A percentile compares a stretch with the other conserved stretches of the same genome.
Evolutionary conservation across 208 protist genomes (phyloP).

Genomic region (Wallacemonas sp.): DNA sequence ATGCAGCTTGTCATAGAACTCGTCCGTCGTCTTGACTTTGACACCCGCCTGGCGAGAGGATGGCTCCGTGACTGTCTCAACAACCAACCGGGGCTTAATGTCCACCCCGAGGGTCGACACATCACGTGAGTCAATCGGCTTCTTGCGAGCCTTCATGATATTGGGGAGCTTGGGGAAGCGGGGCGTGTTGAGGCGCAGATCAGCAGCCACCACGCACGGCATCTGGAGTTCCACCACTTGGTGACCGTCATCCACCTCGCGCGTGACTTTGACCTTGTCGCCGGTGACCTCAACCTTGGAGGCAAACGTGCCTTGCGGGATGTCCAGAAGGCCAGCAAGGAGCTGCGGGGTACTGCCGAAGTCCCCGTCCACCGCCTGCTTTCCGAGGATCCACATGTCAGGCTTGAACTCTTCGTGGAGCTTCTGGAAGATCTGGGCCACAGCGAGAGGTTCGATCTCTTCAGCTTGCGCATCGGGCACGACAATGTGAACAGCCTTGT

Average conservation of each 20-base stretch:
- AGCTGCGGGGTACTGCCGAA: slow-evolving; percentile 94
- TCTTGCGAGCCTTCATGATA: slow-evolving; percentile 98
- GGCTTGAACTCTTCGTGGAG: slow-evolving; percentile 87
- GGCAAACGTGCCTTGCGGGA: slow-evolving; percentile 95
- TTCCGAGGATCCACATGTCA: slow-evolving; percentile 92
- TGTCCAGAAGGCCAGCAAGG: slow-evolving; percentile 91
- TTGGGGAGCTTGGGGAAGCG: slow-evolving; percentile 96
- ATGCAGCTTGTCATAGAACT: slow-evolving; percentile 92
- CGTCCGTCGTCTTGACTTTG: slow-evolving; percentile 90
- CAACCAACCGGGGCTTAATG: slow-evolving; percentile 62
- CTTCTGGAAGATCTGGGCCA: slow-evolving; percentile 93
- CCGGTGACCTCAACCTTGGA: slow-evolving; percentile 82
- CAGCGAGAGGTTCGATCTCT: slow-evolving; percentile 86
- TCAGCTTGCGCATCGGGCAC: slow-evolving; percentile 61
- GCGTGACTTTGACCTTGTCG: slow-evolving; percentile 85
- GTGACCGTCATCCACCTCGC: slow-evolving; percentile 95
- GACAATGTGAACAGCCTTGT: slow-evolving; percentile 94
- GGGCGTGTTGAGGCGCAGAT: slow-evolving; percentile 95
- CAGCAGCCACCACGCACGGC: slow-evolving; percentile 86
- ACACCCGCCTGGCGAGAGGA: slow-evolving; percentile 77
- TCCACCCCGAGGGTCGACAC: slow-evolving; percentile 84
- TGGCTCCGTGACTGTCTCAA: slow-evolving; percentile 81
- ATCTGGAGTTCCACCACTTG: slow-evolving; percentile 88
- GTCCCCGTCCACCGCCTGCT: slow-evolving; percentile 97
- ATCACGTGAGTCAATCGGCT: slow-evolving; percentile 87